phyloP scores from a whole-genome alignment of 2,329 filamentous ascomycete species.

The Tetracladium maxilliforme region DNA sequence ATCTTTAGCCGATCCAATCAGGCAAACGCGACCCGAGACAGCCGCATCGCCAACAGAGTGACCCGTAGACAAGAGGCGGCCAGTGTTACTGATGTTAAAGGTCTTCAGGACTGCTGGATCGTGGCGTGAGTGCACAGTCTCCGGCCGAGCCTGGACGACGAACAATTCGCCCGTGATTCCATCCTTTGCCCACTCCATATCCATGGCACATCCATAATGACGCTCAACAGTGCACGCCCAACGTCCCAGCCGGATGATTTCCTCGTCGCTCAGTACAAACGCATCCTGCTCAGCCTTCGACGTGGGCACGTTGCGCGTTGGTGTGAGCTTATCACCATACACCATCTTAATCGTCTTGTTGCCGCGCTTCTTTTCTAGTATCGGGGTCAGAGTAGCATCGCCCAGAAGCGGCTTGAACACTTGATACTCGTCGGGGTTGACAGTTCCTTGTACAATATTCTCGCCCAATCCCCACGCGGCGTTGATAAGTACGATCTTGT shows the following conservation, averaged over 20 bases:
- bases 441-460: constrained; percentile 20
- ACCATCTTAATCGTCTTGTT: constrained; percentile 19
- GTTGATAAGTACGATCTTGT: constrained; percentile 23
- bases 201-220: constrained; percentile 18
- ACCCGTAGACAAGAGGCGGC: no score
- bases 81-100: no score
- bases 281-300: constrained; percentile 17
- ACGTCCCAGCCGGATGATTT: constrained; percentile 18
- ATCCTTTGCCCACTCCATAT: no score
- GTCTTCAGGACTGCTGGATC: no score
- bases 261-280: constrained; percentile 16
- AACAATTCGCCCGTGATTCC: no score
- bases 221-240: constrained; percentile 19
- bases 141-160: no score
- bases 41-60: no score
- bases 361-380: constrained; percentile 18
- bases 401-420: constrained; percentile 19
- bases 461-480: constrained; percentile 21
- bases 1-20: no score
- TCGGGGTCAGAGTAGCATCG: constrained; percentile 12
- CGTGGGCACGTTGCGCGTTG: constrained; percentile 19
- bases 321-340: constrained; percentile 12
- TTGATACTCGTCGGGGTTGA: constrained; percentile 22
- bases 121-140: no score
- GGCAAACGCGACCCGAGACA: no score